Evolutionary conservation across 257 asterid genomes (phyloP), one percentile per base, ranked within the genome.

Genomic region (Plantago elongata): DNA sequence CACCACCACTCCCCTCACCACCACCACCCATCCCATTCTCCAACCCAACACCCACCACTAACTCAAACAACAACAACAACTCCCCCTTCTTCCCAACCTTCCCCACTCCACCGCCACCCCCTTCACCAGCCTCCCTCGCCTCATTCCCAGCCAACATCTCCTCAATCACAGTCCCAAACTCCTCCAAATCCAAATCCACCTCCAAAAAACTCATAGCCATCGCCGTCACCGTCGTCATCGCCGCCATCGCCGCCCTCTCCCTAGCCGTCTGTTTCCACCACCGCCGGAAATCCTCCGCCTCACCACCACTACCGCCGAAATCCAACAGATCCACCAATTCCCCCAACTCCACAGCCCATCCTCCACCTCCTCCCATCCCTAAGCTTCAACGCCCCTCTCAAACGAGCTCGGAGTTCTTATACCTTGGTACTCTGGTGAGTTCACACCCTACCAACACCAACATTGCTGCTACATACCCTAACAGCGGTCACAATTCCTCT

Each of bases 361-460:
- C 9, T 52, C 81, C 70, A 50, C 60, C 37, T 9, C 65, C 3
- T 51, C 69, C 63, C 47, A 57, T 91, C 17, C 97, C 99, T n/a
- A 86, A 84, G 83, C 88, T 89, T 27, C 88, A 71, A 45, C 71
- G 97, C 16, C 99, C 97, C 3, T 84, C 99, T 1, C 97, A 86
- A 37, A 74, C 88, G 44, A 92, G 99, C 75, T 65, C 99, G 0
- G 99, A 93, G 88, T 89, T 93, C 57, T 73, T 93, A 17, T 93
- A 93, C 72, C 61, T 93, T 64, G 97, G 99, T 45, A 93, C 99
- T 64, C 64, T 93, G 61, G 99, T 89, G 9, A 86, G 78, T 63
- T 62, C 99, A 5, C 95, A 86, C 49, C 81, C 79, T 61, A 77
- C 74, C 27, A 84, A 68, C 27, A 22, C 27, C 13, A 57, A 45